A percentile compares a stretch with the other conserved stretches of the same genome.
Conservation (phyloP, 441 rosid genomes). For the Capsella rubella region DNA sequence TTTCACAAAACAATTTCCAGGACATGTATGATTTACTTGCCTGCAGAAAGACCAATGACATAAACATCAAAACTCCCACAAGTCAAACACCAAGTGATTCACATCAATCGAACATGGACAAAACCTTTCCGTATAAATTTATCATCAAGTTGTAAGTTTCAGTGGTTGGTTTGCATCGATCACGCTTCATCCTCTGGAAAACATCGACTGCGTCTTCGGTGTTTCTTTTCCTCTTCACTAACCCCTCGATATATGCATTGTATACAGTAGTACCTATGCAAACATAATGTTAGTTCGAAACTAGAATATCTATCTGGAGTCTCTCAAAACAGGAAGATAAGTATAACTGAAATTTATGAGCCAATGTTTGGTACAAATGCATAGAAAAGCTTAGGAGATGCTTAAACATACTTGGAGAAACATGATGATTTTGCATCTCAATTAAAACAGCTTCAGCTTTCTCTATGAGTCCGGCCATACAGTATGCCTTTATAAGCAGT, state of each 20-base stretch:
- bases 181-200: constrained; percentile 79
- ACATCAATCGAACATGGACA: constrained; percentile 1
- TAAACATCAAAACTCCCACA: constrained; percentile 8
- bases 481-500: constrained; percentile 81
- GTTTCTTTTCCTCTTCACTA: constrained; percentile 71
- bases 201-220: constrained; percentile 67
- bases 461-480: constrained; percentile 60
- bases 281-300: not conserved
- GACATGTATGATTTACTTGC: constrained; percentile 86
- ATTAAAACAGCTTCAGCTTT: constrained; percentile 80
- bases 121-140: constrained; percentile 88
- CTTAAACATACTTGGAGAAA: constrained; percentile 72
- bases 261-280: constrained; percentile 72
- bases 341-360: constrained; percentile 3
- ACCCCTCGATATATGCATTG: constrained; percentile 84
- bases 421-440: constrained; percentile 78
- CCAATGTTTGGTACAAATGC: constrained; percentile 1
- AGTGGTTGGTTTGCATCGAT: constrained; percentile 65
- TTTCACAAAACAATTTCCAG: constrained; percentile 76
- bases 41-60: constrained; percentile 46
- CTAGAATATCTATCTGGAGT: not conserved
- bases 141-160: constrained; percentile 88
- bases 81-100: not conserved
- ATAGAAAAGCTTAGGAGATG: not conserved
- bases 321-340: constrained; percentile 6